Percentiles rank a stretch among this genome's conserved stretches.
These are phyloP conservation scores for Aechmea fasciata DNA, from an alignment of 176 grass and related monocot species.

Conservation along the genomic window DNA sequence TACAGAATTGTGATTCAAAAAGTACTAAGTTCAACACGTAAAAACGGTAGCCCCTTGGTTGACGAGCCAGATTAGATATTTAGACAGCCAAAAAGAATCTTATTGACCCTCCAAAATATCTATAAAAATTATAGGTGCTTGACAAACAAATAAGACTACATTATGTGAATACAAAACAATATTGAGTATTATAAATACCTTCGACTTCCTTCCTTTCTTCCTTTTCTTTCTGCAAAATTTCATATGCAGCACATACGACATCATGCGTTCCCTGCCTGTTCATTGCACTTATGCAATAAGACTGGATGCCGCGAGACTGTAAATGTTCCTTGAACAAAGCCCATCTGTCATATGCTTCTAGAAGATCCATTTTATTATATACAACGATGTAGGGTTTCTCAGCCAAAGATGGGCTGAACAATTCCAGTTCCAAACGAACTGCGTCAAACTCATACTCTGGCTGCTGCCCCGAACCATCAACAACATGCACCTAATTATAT, in stretches of 20 bases:
- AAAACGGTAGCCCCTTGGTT: no score
- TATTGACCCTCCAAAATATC: no score
- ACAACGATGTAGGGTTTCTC: conserved; percentile 83
- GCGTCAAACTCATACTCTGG: conserved; percentile 95
- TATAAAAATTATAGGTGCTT: background rate
- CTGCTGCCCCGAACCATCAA: conserved; percentile 77
- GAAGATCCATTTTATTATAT: conserved; percentile 94
- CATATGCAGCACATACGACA: conserved; percentile 49
- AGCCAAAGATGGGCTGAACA: conserved; percentile 84
- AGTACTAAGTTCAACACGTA: no score
- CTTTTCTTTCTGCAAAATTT: conserved; percentile 67
- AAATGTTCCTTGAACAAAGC: conserved; percentile 49
- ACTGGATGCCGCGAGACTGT: conserved; percentile 36
- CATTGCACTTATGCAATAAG: conserved; percentile 79
- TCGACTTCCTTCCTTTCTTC: conserved; percentile 52
- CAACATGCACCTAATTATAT: conserved; percentile 70
- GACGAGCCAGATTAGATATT: no score
- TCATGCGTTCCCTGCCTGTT: conserved; percentile 71
- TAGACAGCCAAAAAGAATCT: no score
- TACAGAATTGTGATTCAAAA: no score
- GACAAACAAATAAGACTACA: background rate
- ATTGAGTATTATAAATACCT: conserved; percentile 28
- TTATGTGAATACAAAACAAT: background rate
- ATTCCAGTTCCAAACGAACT: conserved; percentile 83
- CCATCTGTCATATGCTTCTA: conserved; percentile 79